Base-by-base conservation (phyloP, 2,329 filamentous ascomycete genomes). In the Falciphora oryzae region DNA sequence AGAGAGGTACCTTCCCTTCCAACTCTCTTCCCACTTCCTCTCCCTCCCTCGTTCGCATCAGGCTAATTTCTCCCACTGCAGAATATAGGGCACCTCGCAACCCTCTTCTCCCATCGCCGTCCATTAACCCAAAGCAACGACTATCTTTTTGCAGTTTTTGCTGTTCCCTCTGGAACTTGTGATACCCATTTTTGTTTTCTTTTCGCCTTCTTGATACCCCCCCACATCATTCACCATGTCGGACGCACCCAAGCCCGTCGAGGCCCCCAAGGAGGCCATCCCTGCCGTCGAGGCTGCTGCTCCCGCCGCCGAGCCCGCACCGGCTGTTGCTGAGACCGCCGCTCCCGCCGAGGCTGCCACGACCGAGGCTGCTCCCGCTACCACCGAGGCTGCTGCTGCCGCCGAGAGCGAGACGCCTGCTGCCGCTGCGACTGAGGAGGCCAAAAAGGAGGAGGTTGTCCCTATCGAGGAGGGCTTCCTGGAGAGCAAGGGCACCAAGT, bases 401-500 rank as follows among this genome's bases (percentile, higher is more conserved):
- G 78, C 73, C 59, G 75, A 73, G 70, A 70, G 74, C 65, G 73
- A 77, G 66, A 69, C 74, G 62, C 70, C 75, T 57, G 70, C 74
- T 59, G 71, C 72, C 66, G 70, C 73, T 64, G 70, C 69, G 32
- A 66, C 73, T 57, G 76, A 80, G 70, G 78, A 81, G 70, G 69
- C 73, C 65, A 76, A 77, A 71, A 74, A 79, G 68, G 74, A 74
- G 59, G 76, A 78, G 68, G 75, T 74, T 69, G 77, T 79, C 64
- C 75, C 82, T 38, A 75, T 94, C 67, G 89, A 90, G 76, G 93
- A 96, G 79, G 94, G 93, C 68, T 82, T 87, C 71, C 86, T 98
- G 64, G 90, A 91, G 77, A 92, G 96, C 89, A 97, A 97, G 87
- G 91, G 91, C 75, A 84, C 93, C 69, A 84, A 82, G 79, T 88